A percentile compares a stretch with the other conserved stretches of the same genome.
phyloP scores from a whole-genome alignment of 2,329 filamentous ascomycete species.

The Monilinia polystroma region DNA sequence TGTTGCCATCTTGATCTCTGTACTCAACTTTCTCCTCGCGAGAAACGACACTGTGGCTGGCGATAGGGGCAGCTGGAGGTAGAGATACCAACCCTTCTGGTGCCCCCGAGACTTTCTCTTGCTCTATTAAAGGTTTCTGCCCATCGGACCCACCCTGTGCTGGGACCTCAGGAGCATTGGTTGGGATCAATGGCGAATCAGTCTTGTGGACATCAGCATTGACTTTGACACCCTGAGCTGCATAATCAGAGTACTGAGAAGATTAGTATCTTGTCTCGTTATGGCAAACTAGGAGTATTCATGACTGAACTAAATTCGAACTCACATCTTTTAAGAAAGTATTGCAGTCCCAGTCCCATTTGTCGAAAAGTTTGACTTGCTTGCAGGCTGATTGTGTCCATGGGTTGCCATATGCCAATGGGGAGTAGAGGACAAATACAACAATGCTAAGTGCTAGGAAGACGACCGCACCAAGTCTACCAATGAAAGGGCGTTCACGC shows the following conservation, averaged over 20 bases:
- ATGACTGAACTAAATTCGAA: constrained; percentile 36
- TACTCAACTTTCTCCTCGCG: constrained; percentile 87
- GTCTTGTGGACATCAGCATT: constrained; percentile 38
- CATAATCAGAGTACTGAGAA: constrained; percentile 42
- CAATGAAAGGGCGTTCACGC: constrained; percentile 68
- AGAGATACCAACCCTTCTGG: constrained; percentile 33
- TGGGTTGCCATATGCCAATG: constrained; percentile 85
- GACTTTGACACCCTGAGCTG: constrained; percentile 32
- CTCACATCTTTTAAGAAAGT: constrained; percentile 85
- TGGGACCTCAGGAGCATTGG: constrained; percentile 34
- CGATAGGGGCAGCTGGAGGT: constrained; percentile 25
- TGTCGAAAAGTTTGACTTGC: constrained; percentile 79
- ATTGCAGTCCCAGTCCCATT: constrained; percentile 99
- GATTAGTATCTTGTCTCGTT: constrained; percentile 27
- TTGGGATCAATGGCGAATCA: constrained; percentile 34
- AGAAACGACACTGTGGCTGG: constrained; percentile 39
- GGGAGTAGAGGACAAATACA: constrained; percentile 82
- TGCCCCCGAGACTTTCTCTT: constrained; percentile 37
- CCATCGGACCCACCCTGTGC: constrained; percentile 29
- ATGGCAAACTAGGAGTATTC: neutral
- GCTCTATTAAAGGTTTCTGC: constrained; percentile 36
- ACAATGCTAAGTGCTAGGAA: constrained; percentile 74
- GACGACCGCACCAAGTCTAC: constrained; percentile 67
- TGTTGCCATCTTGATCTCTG: constrained; percentile 88
- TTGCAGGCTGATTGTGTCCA: constrained; percentile 91